These are phyloP conservation scores for Dactylellina leptospora DNA, from an alignment of 2,329 filamentous ascomycete genomes.

Conservation along the genomic window DNA sequence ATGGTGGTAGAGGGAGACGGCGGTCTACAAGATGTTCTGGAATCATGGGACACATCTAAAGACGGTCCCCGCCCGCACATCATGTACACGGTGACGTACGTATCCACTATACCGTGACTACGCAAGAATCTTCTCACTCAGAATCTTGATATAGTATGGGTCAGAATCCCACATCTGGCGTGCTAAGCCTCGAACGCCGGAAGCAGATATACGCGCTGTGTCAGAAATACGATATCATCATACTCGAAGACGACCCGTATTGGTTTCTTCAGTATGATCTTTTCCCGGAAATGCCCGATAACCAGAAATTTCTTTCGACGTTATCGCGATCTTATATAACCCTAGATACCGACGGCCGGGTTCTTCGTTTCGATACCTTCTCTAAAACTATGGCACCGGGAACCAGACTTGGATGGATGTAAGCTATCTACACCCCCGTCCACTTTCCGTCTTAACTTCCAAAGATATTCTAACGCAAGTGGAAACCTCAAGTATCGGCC, in stretches of 20 bases:
- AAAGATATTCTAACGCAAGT: not conserved
- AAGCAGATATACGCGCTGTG: conserved; percentile 82
- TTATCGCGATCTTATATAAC: conserved; percentile 78
- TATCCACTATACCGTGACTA: conserved; percentile 55
- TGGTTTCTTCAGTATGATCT: conserved; percentile 90
- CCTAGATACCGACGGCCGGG: conserved; percentile 83
- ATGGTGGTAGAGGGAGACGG: conserved; percentile 79
- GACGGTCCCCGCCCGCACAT: conserved; percentile 78
- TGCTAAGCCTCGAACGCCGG: conserved; percentile 76
- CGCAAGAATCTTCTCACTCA: not conserved
- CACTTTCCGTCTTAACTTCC: not conserved
- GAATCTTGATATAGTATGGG: conserved; percentile 66
- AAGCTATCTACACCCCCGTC: not conserved
- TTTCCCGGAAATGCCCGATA: conserved; percentile 49
- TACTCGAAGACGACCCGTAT: conserved; percentile 93
- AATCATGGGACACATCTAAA: conserved; percentile 79
- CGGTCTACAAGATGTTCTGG: conserved; percentile 78
- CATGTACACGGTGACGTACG: conserved; percentile 81
- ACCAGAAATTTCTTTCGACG: conserved; percentile 56
- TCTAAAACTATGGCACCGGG: conserved; percentile 92
- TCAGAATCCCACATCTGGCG: conserved; percentile 85
- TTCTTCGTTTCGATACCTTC: conserved; percentile 90
- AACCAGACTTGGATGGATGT: conserved; percentile 85
- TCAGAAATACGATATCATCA: conserved; percentile 85
- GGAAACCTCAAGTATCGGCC: conserved; percentile 67